These are phyloP conservation scores for Saccharomyces pastorianus DNA, from an alignment of 1,139 yeast species.

Conservation along the genomic window DNA sequence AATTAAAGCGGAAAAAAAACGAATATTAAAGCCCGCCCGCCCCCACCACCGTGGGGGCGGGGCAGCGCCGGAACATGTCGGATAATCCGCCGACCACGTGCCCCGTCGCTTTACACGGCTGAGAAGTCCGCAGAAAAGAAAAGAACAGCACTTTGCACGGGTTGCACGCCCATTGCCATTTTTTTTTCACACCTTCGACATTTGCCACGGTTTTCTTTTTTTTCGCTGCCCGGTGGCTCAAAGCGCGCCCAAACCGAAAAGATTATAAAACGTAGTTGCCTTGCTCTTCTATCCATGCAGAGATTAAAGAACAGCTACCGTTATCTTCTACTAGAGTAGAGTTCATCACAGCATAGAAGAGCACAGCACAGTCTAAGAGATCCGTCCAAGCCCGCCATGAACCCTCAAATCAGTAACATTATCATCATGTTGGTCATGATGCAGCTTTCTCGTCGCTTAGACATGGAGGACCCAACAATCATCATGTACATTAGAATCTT, in stretches of 20 bases:
- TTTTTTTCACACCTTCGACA: neutral
- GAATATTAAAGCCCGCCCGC: neutral
- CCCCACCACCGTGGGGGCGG: neutral
- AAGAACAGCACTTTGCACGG: neutral
- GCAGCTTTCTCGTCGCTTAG: conserved; percentile 88
- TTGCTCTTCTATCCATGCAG: neutral
- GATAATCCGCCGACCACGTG: neutral
- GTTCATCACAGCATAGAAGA: neutral
- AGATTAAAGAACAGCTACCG: neutral
- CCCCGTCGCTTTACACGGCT: neutral
- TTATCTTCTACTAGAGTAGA: neutral
- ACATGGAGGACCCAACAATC: conserved; percentile 76
- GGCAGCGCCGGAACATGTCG: neutral
- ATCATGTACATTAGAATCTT: conserved; percentile 70
- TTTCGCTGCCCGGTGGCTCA: neutral
- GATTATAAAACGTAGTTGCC: neutral
- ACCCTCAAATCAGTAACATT: conserved; percentile 81
- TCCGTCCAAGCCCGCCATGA: conserved; percentile 37
- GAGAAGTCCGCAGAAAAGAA: neutral
- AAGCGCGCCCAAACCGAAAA: neutral
- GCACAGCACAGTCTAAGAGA: neutral
- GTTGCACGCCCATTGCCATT: neutral
- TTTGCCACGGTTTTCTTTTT: neutral
- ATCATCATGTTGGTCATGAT: conserved; percentile 92
- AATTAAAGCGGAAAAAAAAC: neutral